Conservation (phyloP, 352 stramenopile species). For the Phytophthora vignae region DNA sequence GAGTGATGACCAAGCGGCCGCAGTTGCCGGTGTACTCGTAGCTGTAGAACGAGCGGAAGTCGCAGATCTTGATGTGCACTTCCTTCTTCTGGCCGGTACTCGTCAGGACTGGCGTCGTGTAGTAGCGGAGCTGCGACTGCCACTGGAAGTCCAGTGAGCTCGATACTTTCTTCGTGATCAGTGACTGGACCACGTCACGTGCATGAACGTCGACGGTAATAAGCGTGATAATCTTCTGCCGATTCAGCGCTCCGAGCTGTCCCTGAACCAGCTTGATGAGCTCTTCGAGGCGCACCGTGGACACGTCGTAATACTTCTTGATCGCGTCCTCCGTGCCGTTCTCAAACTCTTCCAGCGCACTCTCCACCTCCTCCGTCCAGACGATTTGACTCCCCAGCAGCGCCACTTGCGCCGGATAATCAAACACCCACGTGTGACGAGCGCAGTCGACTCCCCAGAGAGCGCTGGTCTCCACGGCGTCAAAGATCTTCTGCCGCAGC, state of each 20-base stretch:
- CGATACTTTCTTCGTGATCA: slow-evolving; percentile 94
- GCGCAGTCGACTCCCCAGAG: slow-evolving; percentile 91
- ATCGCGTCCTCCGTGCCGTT: slow-evolving; percentile 95
- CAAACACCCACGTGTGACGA: slow-evolving; percentile 91
- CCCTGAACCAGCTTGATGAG: slow-evolving; percentile 96
- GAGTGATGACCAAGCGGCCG: slow-evolving; percentile 85
- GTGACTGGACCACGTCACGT: slow-evolving; percentile 93
- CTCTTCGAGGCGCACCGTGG: slow-evolving; percentile 90
- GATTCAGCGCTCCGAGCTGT: slow-evolving; percentile 61
- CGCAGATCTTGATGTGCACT: slow-evolving; percentile 92
- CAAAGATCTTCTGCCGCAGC: slow-evolving; percentile 82
- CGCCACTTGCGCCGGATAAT: slow-evolving; percentile 85
- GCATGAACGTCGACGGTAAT: slow-evolving; percentile 98
- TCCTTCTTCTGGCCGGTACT: slow-evolving; percentile 56
- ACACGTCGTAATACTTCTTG: slow-evolving; percentile 95
- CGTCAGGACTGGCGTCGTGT: slow-evolving; percentile 69
- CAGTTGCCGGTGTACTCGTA: slow-evolving; percentile 98
- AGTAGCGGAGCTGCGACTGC: slow-evolving; percentile 96
- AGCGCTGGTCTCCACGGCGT: slow-evolving; percentile 93
- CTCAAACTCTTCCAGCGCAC: slow-evolving; percentile 94
- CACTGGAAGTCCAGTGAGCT: slow-evolving; percentile 94
- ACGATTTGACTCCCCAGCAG: slow-evolving; percentile 94
- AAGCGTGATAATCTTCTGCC: slow-evolving; percentile 96
- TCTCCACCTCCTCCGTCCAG: slow-evolving; percentile 94
- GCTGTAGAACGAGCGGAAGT: slow-evolving; percentile 93